Conservation (phyloP, 2,329 filamentous ascomycete species). For the Scopulariopsis brevicaulis region DNA sequence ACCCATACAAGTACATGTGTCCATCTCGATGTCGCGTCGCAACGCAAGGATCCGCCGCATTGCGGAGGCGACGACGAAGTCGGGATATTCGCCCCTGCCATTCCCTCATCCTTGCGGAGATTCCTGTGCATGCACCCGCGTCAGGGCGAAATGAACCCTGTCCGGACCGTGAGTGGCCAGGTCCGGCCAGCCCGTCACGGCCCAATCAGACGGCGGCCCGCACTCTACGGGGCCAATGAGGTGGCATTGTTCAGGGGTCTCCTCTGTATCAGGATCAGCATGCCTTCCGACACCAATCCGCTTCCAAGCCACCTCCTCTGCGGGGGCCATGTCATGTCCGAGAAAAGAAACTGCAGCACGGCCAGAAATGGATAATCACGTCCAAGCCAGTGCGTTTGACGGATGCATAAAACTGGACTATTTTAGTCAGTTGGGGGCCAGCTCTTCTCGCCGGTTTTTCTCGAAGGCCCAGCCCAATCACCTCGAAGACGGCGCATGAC, state of each 20-base stretch:
- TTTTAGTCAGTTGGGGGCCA: background rate
- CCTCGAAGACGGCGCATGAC: background rate
- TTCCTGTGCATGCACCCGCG: background rate
- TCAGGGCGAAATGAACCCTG: background rate
- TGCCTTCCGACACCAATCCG: background rate
- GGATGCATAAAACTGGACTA: background rate
- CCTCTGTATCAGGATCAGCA: background rate
- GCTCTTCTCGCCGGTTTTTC: background rate
- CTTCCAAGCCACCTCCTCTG: background rate
- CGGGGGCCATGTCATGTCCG: background rate
- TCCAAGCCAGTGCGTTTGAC: background rate
- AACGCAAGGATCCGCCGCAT: background rate
- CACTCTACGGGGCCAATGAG: background rate
- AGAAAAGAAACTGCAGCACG: constrained; percentile 1
- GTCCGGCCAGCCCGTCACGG: background rate
- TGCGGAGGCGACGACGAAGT: background rate
- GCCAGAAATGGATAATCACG: background rate
- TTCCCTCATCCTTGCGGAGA: background rate
- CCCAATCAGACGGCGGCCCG: background rate
- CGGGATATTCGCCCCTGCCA: background rate
- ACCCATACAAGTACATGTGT: background rate
- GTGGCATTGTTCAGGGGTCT: background rate
- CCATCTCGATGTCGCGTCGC: background rate
- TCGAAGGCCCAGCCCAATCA: background rate
- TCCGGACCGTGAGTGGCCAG: background rate